Evolutionary conservation across 2,329 filamentous ascomycete genomes (phyloP), one percentile per base, ranked within the genome.

Genomic region (Aspergillus oerlinghausenensis): DNA sequence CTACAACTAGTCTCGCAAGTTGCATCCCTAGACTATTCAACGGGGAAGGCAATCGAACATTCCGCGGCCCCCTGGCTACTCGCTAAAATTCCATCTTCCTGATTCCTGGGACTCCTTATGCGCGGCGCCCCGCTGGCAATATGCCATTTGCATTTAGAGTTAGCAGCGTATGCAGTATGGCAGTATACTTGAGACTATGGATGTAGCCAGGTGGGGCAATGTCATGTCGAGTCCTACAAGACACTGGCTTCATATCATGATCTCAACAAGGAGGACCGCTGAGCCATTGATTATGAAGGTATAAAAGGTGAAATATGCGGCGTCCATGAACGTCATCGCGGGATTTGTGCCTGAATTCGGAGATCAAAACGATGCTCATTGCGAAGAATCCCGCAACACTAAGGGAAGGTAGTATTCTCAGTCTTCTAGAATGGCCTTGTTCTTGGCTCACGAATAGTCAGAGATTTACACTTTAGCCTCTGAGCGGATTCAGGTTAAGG

Each of bases 11-110:
- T 50, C 49, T 47, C 52, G 49, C 23, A 19, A 29, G 50, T 55
- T 52, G 43, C 57, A 55, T 38, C 50, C 52, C 32, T 53, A 35
- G 11, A 6, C 11, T 35, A 48, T 47, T 52, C 62, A 52, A 56
- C 60, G 52, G 60, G 63, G 61, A 62, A 62, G 52, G 50, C 50
- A 25, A 59, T 57, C 49, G 60, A 61, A 59, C 55, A 59, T 64
- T 63, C 63, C 60, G 62, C 60, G 57, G 52, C 48, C 56, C 54
- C 59, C 59, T 57, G 55, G 52, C 53, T 50, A 9, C 43, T 54
- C 45, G 35, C 63, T 63, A 65, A 56, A 57, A 53, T 45, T 52
- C 58, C 49, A 56, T 60, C 53, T 59, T 54, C 62, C 62, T 60
- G 55, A 60, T 61, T 53, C 56, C 60, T 58, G 63, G 63, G 57